These are phyloP conservation scores for Suillus subalutaceus DNA, from an alignment of 768 basidiomycete species.

Conservation along the genomic window DNA sequence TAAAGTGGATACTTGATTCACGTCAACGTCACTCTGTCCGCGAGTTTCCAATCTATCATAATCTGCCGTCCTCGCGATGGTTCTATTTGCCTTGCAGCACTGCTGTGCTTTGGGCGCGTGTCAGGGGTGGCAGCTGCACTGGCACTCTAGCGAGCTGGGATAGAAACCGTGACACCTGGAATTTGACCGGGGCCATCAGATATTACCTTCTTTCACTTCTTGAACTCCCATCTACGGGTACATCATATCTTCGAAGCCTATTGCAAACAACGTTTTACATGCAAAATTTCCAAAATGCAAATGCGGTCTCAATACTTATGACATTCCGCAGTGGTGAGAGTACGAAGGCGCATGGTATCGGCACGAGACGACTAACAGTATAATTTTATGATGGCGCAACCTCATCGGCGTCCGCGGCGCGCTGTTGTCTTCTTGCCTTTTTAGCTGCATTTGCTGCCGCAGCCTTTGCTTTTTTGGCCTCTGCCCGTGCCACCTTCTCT, in stretches of 20 bases:
- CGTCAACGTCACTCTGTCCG: constrained; percentile 4
- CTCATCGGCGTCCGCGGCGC: constrained; percentile 46
- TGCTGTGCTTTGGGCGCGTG: not conserved
- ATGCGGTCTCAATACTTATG: not conserved
- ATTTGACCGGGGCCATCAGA: not conserved
- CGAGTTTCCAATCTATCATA: too few relatives aligned
- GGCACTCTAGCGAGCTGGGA: not conserved
- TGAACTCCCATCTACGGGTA: not conserved
- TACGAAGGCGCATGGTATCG: not conserved
- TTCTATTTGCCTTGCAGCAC: not conserved
- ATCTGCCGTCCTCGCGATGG: not conserved
- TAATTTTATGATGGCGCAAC: constrained; percentile 13
- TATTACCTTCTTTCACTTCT: constrained; percentile 3
- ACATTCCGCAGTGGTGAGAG: not conserved
- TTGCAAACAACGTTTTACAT: not conserved
- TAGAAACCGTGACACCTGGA: not conserved
- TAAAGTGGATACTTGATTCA: not conserved
- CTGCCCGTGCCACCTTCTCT: constrained; percentile 73
- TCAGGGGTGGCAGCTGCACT: not conserved
- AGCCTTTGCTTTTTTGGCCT: constrained; percentile 83
- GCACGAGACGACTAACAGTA: not conserved
- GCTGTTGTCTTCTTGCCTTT: constrained; percentile 75
- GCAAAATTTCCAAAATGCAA: constrained; percentile 2
- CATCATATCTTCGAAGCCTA: not conserved
- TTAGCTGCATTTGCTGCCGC: constrained; percentile 90